A percentile compares a stretch with the other conserved stretches of the same genome.
Conservation (phyloP, 495 filamentous ascomycete genomes). For the Neurospora cerealis region DNA sequence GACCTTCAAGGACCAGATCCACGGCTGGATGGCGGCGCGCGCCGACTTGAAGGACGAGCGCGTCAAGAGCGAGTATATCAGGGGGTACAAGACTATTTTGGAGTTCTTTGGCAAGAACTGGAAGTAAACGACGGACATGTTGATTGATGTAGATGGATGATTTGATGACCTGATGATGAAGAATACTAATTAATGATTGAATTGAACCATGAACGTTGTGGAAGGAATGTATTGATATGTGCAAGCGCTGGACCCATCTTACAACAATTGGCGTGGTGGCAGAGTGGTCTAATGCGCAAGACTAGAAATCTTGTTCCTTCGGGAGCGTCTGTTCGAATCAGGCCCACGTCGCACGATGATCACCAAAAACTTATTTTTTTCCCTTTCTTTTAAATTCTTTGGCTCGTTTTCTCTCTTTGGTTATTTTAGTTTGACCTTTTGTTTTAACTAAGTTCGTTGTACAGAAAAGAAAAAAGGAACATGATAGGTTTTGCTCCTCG, state of each 20-base stretch:
- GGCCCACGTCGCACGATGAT: background rate
- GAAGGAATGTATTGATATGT: background rate
- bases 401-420: background rate
- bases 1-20: slow-evolving; percentile 71
- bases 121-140: slow-evolving; percentile 7
- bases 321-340: background rate
- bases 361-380: background rate
- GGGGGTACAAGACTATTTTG: slow-evolving; percentile 65
- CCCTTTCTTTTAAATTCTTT: background rate
- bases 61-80: slow-evolving; percentile 65
- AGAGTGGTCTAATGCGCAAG: background rate
- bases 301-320: background rate
- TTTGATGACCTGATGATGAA: background rate
- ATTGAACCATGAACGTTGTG: background rate
- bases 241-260: accelerated
- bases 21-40: slow-evolving; percentile 87
- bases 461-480: background rate
- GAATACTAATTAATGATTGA: background rate
- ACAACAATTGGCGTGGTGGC: background rate
- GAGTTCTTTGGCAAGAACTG: slow-evolving; percentile 65
- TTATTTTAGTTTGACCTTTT: background rate
- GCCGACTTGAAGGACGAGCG: slow-evolving; percentile 54
- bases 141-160: background rate
- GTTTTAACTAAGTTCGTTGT: background rate
- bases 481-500: background rate